Percentiles rank a stretch among this genome's conserved stretches.
Conservation (phyloP, 495 filamentous ascomycete species). For the Neurospora africana region DNA sequence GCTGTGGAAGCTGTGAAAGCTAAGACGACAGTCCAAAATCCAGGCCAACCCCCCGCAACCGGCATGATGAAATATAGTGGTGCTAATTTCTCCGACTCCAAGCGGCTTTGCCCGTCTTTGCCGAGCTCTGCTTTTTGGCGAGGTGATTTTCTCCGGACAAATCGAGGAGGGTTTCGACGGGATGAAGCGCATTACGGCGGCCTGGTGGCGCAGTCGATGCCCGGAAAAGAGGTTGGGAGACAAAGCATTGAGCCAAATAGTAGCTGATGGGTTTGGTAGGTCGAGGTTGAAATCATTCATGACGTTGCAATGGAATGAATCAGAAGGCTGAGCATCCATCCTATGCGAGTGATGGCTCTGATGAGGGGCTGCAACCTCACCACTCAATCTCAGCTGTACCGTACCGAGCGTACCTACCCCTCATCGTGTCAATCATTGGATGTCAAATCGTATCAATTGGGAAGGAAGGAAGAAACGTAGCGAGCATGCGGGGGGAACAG, state of each 20-base stretch:
- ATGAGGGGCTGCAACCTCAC: not conserved
- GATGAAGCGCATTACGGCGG: not conserved
- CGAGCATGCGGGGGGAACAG: not conserved
- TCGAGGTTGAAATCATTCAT: not conserved
- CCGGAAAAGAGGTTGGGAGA: not conserved
- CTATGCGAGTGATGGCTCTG: not conserved
- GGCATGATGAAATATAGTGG: not conserved
- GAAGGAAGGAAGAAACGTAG: not conserved
- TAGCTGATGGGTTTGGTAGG: not conserved
- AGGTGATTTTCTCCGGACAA: not conserved
- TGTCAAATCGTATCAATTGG: not conserved
- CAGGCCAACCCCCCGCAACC: not conserved
- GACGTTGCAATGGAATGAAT: not conserved
- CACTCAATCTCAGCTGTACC: not conserved
- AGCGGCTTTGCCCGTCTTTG: not conserved
- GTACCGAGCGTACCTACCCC: not conserved
- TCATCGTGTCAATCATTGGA: not conserved
- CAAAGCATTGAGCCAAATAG: not conserved
- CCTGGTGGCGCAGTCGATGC: not conserved
- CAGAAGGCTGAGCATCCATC: not conserved
- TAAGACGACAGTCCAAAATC: not conserved
- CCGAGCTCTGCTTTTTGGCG: not conserved
- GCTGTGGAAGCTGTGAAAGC: not conserved
- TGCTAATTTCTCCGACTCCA: not conserved
- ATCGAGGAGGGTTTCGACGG: not conserved